These are phyloP conservation scores for Artemisia annua DNA, from an alignment of 129 eudicot species.

Conservation along the genomic window DNA sequence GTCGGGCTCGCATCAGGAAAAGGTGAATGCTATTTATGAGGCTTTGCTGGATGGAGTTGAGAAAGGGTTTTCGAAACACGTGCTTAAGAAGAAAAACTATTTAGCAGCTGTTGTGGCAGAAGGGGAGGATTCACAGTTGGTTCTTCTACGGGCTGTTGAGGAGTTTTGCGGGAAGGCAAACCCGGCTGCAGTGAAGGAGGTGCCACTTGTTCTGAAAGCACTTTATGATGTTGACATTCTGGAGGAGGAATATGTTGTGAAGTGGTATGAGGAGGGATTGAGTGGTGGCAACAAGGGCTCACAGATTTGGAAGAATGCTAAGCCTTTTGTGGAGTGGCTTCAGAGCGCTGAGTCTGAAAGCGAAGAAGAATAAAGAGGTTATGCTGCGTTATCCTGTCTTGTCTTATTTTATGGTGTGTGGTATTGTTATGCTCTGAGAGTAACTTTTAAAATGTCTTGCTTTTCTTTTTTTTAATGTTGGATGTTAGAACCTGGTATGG, in stretches of 20 bases:
- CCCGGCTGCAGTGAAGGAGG: constrained; percentile 55
- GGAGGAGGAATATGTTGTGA: constrained; percentile 54
- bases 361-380: constrained; percentile 54
- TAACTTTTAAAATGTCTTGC: too few species aligned
- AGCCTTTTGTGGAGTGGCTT: constrained; percentile 77
- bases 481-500: constrained; percentile 9
- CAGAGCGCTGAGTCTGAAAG: constrained; percentile 83
- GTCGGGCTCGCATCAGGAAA: constrained; percentile 44
- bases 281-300: constrained; percentile 38
- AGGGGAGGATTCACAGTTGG: constrained; percentile 48
- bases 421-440: background rate
- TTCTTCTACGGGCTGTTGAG: constrained; percentile 46
- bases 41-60: constrained; percentile 52
- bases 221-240: constrained; percentile 55
- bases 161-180: constrained; percentile 51
- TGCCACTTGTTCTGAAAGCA: constrained; percentile 52
- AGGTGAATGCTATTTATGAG: constrained; percentile 43
- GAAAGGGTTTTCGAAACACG: constrained; percentile 56
- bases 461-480: background rate
- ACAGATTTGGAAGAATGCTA: constrained; percentile 53
- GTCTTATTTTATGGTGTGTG: background rate
- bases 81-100: constrained; percentile 48
- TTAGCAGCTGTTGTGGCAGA: constrained; percentile 38
- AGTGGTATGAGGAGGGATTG: constrained; percentile 55
- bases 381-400: background rate